phyloP scores from a whole-genome alignment of 495 filamentous ascomycete genomes.

The Polyplosphaeria fusca region DNA sequence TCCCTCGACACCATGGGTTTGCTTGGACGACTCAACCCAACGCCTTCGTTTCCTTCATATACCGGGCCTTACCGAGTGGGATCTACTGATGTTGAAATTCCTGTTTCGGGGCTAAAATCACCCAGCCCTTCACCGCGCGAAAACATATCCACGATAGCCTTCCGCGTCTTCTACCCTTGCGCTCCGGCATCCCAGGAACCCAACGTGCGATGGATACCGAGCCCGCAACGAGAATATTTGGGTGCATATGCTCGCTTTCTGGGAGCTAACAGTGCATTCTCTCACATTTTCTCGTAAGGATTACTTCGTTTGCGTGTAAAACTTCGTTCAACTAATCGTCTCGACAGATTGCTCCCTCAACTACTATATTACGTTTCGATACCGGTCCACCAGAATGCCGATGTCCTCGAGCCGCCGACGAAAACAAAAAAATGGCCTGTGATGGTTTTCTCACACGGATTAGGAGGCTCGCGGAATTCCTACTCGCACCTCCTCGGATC shows the following conservation, averaged over 20 bases:
- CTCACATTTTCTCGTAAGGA: conserved; percentile 61
- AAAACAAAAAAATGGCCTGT: conserved; percentile 63
- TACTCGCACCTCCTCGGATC: conserved; percentile 71
- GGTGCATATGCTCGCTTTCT: conserved; percentile 67
- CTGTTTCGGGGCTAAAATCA: conserved; percentile 55
- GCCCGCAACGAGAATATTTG: conserved; percentile 66
- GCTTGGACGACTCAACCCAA: conserved; percentile 48
- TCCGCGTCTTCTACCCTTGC: conserved; percentile 73
- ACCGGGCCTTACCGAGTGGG: conserved; percentile 72
- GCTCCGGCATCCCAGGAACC: conserved; percentile 41
- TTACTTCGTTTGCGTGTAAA: neutral
- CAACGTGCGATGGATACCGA: conserved; percentile 65
- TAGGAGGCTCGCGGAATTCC: conserved; percentile 69
- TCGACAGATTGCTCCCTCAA: conserved; percentile 55
- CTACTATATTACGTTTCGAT: conserved; percentile 66
- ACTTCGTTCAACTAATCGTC: neutral
- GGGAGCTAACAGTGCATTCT: conserved; percentile 52
- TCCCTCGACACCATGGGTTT: conserved; percentile 35
- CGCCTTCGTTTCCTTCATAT: conserved; percentile 65
- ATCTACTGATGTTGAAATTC: conserved; percentile 70
- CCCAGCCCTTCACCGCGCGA: conserved; percentile 49
- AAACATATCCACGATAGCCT: conserved; percentile 61
- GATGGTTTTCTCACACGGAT: conserved; percentile 75
- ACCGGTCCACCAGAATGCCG: conserved; percentile 51
- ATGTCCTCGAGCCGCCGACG: conserved; percentile 47